Evolutionary conservation across 345 rosid species (phyloP), one percentile per base, ranked within the genome.

Genomic region (Syzygium jambos): DNA sequence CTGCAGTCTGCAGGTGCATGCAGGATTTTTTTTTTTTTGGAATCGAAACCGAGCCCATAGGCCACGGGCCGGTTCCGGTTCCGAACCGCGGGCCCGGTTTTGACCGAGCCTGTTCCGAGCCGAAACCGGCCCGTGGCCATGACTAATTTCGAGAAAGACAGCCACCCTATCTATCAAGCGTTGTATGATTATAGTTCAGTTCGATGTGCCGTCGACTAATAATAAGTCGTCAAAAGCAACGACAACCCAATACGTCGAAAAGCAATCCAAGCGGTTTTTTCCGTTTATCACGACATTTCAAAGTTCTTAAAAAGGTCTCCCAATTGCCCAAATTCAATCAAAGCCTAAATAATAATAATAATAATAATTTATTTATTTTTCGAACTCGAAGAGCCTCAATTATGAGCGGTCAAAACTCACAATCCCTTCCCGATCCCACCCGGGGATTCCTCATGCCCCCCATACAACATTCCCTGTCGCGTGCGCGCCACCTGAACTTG

Each of bases 131-230:
- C n/a, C n/a, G n/a, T n/a, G n/a, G n/a, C n/a, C n/a, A n/a, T n/a
- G n/a, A n/a, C n/a, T n/a, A n/a, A n/a, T n/a, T n/a, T n/a, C n/a
- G 11, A 15, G 29, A 63, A 63, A 63, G 19, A 14, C 10, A 4
- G 0, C 0, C 3, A 10, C 15, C 43, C 1, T 34, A 1, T 30
- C 11, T 10, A 4, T 68, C 10, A 9, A 17, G 6, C 1, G 46
- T 2, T 2, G 0, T 34, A 11, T 17, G 11, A 17, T 9, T 34
- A 68, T 17, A 30, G 9, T 19, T 68, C 46, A 2, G 19, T 30
- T 68, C 46, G 11, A 9, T 12, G 2, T 68, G 22, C 2, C 10
- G 10, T 10, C 0, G 6, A 34, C 78, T 30, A 30, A 30, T 65
- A 19, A 9, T 4, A 16, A 30, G 11, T 4, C 1, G 6, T 68